Percentiles rank a stretch among this genome's conserved stretches.
Conservation (phyloP, 1,284 basidiomycete genomes). For the Stygiomarasmius scandens region DNA sequence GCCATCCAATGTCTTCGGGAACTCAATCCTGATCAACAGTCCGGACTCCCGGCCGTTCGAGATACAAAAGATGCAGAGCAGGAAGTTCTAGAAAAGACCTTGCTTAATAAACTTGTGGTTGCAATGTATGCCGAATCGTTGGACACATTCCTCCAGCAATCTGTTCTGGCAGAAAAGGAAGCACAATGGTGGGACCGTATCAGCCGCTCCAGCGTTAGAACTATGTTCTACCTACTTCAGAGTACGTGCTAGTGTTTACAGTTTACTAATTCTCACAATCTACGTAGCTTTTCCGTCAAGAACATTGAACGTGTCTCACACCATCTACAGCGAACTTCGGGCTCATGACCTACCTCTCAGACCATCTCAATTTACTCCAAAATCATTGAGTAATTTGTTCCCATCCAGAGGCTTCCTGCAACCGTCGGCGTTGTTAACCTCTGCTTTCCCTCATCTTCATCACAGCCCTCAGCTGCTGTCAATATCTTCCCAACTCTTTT, state of each 20-base stretch:
- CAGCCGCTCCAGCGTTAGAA: constrained; percentile 52
- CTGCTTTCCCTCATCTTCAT: constrained; percentile 65
- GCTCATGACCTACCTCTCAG: constrained; percentile 50
- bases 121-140: constrained; percentile 63
- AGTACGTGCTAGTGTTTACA: constrained; percentile 46
- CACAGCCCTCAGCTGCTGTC: constrained; percentile 16
- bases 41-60: background rate
- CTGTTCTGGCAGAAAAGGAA: constrained; percentile 65
- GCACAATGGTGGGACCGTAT: constrained; percentile 78
- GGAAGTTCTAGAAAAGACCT: background rate
- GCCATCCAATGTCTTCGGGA: background rate
- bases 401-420: constrained; percentile 43
- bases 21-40: background rate
- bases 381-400: constrained; percentile 54
- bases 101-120: constrained; percentile 46
- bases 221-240: constrained; percentile 64
- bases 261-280: background rate
- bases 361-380: constrained; percentile 50
- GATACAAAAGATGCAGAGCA: constrained; percentile 3
- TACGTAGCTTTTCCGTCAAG: constrained; percentile 59
- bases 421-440: constrained; percentile 50
- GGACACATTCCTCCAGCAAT: constrained; percentile 60
- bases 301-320: constrained; percentile 41
- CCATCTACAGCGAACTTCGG: constrained; percentile 49
- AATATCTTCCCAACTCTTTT: constrained; percentile 6